A percentile compares a stretch with the other conserved stretches of the same genome.
Evolutionary conservation across 208 protist genomes (phyloP).

Genomic region (Acanthamoeba healyi): DNA sequence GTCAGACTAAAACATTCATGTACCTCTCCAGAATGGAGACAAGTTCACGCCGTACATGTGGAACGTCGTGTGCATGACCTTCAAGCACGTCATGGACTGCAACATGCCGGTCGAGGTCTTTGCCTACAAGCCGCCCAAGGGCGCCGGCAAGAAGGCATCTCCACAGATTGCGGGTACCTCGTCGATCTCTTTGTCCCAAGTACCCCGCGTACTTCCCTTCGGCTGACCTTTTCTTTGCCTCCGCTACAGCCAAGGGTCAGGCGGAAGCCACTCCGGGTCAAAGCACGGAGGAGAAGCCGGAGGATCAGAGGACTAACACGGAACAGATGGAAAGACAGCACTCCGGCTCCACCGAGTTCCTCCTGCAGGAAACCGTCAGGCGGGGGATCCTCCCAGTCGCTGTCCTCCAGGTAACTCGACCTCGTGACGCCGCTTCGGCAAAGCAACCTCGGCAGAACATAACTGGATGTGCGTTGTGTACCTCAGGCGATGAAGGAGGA

Average conservation of each 20-base stretch:
- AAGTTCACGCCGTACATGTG: slow-evolving; percentile 52
- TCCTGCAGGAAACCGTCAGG: neutral
- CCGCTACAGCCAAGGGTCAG: neutral
- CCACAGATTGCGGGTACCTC: neutral
- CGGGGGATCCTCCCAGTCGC: neutral
- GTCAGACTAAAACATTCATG: neutral
- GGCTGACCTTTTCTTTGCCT: too few species aligned
- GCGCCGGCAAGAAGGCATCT: neutral
- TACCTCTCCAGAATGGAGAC: neutral
- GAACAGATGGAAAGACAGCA: neutral
- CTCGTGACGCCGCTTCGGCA: too few species aligned
- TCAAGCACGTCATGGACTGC: slow-evolving; percentile 36
- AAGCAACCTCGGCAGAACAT: too few species aligned
- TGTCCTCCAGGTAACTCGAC: neutral
- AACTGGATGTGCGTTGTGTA: too few species aligned
- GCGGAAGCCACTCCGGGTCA: neutral
- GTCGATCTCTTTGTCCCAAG: neutral
- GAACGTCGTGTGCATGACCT: slow-evolving; percentile 52
- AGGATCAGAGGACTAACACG: slow-evolving; percentile 21
- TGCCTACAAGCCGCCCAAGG: slow-evolving; percentile 36
- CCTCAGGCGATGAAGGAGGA: slow-evolving; percentile 30
- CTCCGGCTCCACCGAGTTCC: slow-evolving; percentile 18
- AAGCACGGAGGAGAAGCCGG: neutral
- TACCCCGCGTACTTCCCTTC: neutral
- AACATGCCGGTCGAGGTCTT: slow-evolving; percentile 54